phyloP scores from a whole-genome alignment of 208 protist genomes.

The Phytomonas sp. region DNA sequence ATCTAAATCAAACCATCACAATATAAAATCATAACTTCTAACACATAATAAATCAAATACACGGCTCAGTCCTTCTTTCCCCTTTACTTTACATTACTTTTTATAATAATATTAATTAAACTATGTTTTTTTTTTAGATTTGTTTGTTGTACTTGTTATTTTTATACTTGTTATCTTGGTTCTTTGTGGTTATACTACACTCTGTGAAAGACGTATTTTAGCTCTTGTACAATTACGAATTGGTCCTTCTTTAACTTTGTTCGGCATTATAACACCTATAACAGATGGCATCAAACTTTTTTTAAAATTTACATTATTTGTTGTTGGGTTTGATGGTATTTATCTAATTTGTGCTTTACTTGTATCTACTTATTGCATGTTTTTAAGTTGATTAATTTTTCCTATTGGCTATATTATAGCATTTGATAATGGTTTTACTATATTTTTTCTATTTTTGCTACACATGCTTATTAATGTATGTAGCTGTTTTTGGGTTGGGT shows the following conservation, averaged over 20 bases:
- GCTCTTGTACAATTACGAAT: constrained; percentile 73
- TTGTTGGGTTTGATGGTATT: constrained; percentile 69
- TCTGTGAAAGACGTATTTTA: constrained; percentile 66
- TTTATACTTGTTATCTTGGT: constrained; percentile 74
- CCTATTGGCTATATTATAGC: constrained; percentile 76
- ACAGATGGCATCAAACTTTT: constrained; percentile 84
- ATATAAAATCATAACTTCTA: constrained; percentile 88
- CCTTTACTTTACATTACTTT: constrained; percentile 82
- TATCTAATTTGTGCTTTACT: constrained; percentile 54
- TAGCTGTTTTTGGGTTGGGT: constrained; percentile 68
- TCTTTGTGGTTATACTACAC: constrained; percentile 72
- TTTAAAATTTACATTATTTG: constrained; percentile 79
- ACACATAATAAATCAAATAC: constrained; percentile 89
- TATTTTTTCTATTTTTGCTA: constrained; percentile 51
- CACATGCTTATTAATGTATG: constrained; percentile 62
- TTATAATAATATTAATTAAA: constrained; percentile 83
- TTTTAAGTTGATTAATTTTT: constrained; percentile 79
- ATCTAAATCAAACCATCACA: constrained; percentile 89
- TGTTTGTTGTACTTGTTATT: constrained; percentile 69
- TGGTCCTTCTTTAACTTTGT: constrained; percentile 72
- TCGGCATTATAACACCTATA: constrained; percentile 77
- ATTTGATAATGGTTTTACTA: constrained; percentile 65
- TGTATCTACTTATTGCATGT: constrained; percentile 54
- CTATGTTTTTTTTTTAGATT: constrained; percentile 71
- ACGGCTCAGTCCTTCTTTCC: constrained; percentile 86